Evolutionary conservation across 495 filamentous ascomycete species (phyloP).

Genomic region (Symbiotaphrina buchneri): DNA sequence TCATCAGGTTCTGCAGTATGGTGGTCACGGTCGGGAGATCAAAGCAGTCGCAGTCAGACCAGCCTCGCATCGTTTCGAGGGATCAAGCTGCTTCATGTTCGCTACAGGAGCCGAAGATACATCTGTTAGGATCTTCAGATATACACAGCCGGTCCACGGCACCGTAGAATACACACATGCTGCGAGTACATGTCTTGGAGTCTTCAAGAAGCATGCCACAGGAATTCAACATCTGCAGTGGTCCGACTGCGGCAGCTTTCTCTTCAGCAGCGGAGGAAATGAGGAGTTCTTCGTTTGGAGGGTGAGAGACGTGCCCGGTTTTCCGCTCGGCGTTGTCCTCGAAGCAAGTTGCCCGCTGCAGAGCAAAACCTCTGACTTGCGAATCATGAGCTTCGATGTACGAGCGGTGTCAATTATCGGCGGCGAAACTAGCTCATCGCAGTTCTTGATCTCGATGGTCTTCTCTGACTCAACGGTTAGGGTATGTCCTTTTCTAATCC

Average conservation of each 20-base stretch:
- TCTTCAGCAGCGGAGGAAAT: slow-evolving; percentile 67
- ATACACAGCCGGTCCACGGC: slow-evolving; percentile 9
- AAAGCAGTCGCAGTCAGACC: slow-evolving; percentile 41
- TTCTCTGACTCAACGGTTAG: slow-evolving; percentile 63
- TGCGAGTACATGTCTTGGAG: too few relatives aligned
- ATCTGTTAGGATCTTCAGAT: slow-evolving; percentile 42
- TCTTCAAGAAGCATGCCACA: slow-evolving; percentile 50
- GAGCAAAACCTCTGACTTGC: slow-evolving; percentile 41
- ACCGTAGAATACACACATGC: slow-evolving; percentile 17
- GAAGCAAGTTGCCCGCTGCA: slow-evolving; percentile 36
- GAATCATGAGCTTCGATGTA: slow-evolving; percentile 54
- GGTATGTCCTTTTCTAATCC: slow-evolving; percentile 12
- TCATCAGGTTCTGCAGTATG: slow-evolving; percentile 32
- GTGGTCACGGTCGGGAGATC: slow-evolving; percentile 76
- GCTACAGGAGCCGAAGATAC: slow-evolving; percentile 89
- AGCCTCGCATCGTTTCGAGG: not conserved
- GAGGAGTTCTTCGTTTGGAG: slow-evolving; percentile 84
- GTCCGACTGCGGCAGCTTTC: slow-evolving; percentile 32
- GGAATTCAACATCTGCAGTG: slow-evolving; percentile 69
- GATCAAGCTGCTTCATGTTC: slow-evolving; percentile 16
- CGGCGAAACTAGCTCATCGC: slow-evolving; percentile 15
- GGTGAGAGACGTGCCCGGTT: slow-evolving; percentile 25
- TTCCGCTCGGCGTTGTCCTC: slow-evolving; percentile 35
- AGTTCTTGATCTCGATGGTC: slow-evolving; percentile 35
- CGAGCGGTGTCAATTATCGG: slow-evolving; percentile 4